Percentiles rank a stretch among this genome's conserved stretches.
These are phyloP conservation scores for Trypanosomatidae sp. DNA, from an alignment of 208 protist species.

Conservation along the genomic window DNA sequence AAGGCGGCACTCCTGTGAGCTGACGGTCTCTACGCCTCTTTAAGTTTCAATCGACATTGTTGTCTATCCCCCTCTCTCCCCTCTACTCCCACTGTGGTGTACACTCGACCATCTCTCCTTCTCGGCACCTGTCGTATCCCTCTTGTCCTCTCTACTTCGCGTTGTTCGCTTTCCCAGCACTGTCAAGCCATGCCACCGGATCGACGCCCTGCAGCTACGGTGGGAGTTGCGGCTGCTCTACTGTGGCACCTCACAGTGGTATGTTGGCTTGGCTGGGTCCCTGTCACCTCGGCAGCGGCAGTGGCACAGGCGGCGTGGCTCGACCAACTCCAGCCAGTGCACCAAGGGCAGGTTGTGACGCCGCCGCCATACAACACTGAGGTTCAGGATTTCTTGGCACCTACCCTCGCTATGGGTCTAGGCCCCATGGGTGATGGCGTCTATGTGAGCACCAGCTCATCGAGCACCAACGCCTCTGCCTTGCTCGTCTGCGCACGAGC, in stretches of 20 bases:
- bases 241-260: constrained; percentile 1
- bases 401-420: constrained; percentile 12
- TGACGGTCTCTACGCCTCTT: not conserved
- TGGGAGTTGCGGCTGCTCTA: not conserved
- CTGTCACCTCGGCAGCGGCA: not conserved
- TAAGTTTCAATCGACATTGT: not conserved
- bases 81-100: not conserved
- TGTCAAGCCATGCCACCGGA: not conserved
- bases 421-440: constrained; percentile 17
- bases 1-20: not conserved
- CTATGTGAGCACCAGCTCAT: constrained; percentile 5
- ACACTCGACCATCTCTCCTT: not conserved
- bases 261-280: not conserved
- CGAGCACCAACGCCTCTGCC: not conserved
- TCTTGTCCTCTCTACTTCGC: not conserved
- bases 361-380: constrained; percentile 10
- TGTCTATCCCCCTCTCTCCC: not conserved
- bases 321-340: not conserved
- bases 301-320: not conserved
- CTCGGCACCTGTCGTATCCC: not conserved
- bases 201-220: not conserved
- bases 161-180: not conserved
- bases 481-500: constrained; percentile 15
- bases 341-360: not conserved
- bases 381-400: constrained; percentile 23